Evolutionary conservation across 768 basidiomycete genomes (phyloP).

Genomic region (Aureoboletus auriporus): DNA sequence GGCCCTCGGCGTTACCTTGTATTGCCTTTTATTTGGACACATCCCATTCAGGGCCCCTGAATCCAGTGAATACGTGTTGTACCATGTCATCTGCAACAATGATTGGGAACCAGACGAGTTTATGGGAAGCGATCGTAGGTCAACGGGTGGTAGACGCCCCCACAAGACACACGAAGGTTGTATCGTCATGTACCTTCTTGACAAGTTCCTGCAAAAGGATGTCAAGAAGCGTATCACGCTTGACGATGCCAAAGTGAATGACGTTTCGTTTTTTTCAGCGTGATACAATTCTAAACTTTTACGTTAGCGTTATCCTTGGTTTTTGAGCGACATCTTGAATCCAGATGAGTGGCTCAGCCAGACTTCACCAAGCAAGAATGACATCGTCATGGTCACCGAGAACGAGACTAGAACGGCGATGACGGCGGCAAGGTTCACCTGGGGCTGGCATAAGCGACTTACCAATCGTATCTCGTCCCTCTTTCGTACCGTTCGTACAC

Average conservation of each 20-base stretch:
- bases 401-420: constrained; percentile 76
- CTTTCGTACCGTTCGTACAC: constrained; percentile 39
- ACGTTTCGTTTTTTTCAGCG: neutral
- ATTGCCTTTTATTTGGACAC: constrained; percentile 86
- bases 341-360: constrained; percentile 67
- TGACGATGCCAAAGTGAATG: constrained; percentile 73
- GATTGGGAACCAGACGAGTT: constrained; percentile 64
- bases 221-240: constrained; percentile 68
- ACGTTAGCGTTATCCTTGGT: constrained; percentile 58
- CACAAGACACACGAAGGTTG: constrained; percentile 46
- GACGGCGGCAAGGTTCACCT: constrained; percentile 59
- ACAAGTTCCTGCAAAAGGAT: constrained; percentile 79
- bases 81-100: constrained; percentile 71
- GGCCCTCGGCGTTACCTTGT: constrained; percentile 95
- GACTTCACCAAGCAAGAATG: constrained; percentile 48
- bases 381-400: constrained; percentile 60
- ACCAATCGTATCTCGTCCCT: constrained; percentile 46
- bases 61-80: constrained; percentile 69
- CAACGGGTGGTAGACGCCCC: constrained; percentile 60
- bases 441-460: constrained; percentile 48
- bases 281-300: constrained; percentile 1
- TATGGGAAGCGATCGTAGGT: constrained; percentile 70
- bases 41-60: constrained; percentile 69
- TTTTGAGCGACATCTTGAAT: constrained; percentile 62
- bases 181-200: constrained; percentile 67